Base-by-base conservation (phyloP, 805 yeast species). In the Lachancea dasiensis region DNA sequence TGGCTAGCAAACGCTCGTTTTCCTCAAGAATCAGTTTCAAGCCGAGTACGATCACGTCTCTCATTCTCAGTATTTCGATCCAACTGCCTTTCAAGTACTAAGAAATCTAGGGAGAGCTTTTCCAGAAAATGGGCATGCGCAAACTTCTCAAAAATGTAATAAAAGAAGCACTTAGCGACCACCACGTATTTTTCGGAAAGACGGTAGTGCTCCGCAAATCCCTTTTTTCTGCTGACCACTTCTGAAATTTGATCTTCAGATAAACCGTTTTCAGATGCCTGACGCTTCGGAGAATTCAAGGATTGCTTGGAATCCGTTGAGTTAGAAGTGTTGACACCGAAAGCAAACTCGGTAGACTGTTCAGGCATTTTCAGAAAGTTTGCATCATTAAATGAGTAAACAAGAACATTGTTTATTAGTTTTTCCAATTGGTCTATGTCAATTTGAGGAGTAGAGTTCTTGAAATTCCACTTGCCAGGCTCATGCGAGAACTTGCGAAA, bases 381-480 rank as follows among this genome's bases (percentile, higher is more conserved):
- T 3, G 58, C 43, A 38, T 59, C 63, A 36, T 59, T 59, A 31
- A 56, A 59, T 3, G 62, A 52, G 36, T 53, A 47, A 3, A 59
- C 55, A 11, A 57, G 37, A 8, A 59, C 57, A 18, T 56, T 48
- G 33, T 59, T 54, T 23, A 59, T 56, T 8, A 51, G 37, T 31
- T 52, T 49, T 27, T 54, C 59, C 27, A 57, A 37, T n/a, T 44
- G 52, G 20, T 49, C 49, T 11, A 46, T 43, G 37, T 57, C 47
- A 9, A 51, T 45, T 6, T 44, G 22, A 21, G 47, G 4, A 20
- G 36, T 6, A 37, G 41, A 17, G 28, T 17, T 11, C 20, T 26
- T 15, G 38, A 37, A 3, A 14, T 19, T 11, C 11, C 24, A 10
- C 16, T 8, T 13, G 19, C 10, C 14, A 9, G 24, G 13, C 18